Evolutionary conservation across 331 rosid genomes (phyloP).

Genomic region (Phaseolus coccineus): DNA sequence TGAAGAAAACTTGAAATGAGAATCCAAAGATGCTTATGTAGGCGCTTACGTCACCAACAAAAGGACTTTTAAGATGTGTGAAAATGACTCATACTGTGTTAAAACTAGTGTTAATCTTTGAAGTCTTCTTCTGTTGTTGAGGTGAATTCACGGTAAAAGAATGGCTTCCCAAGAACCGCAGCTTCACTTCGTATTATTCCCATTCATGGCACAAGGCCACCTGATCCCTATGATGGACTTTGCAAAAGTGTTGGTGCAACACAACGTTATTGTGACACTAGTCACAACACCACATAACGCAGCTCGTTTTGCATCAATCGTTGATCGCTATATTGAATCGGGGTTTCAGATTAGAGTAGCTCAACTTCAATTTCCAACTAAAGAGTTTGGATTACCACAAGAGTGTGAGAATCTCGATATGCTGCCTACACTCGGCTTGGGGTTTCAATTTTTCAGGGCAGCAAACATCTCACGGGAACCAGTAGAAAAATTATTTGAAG

Average conservation of each 20-base stretch:
- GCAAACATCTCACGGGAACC: conserved; percentile 7
- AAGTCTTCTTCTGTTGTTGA: too few relatives aligned
- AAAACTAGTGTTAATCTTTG: too few relatives aligned
- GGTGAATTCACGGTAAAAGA: not conserved
- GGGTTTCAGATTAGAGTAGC: conserved; percentile 42
- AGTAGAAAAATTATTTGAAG: conserved; percentile 41
- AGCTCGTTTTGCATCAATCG: conserved; percentile 25
- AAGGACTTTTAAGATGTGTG: not conserved
- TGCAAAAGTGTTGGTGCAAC: conserved; percentile 48
- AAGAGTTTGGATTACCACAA: conserved; percentile 29
- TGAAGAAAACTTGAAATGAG: not conserved
- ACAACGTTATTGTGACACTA: conserved; percentile 44
- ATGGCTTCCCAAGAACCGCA: conserved; percentile 45
- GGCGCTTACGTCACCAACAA: not conserved
- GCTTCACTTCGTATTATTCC: conserved; percentile 53
- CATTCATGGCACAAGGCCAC: conserved; percentile 52
- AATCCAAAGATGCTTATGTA: not conserved
- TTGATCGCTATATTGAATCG: conserved; percentile 23
- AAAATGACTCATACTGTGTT: not conserved
- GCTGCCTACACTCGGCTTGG: conserved; percentile 38
- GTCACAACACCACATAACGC: conserved; percentile 60
- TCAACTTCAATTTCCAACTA: conserved; percentile 32
- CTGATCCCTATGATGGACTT: conserved; percentile 50
- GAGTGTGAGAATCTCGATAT: conserved; percentile 54
- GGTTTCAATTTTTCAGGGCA: conserved; percentile 25